Evolutionary conservation across 371 early-diverging fungal genomes (phyloP), one percentile per base, ranked within the genome.

Genomic region (Mucor mucedo): DNA sequence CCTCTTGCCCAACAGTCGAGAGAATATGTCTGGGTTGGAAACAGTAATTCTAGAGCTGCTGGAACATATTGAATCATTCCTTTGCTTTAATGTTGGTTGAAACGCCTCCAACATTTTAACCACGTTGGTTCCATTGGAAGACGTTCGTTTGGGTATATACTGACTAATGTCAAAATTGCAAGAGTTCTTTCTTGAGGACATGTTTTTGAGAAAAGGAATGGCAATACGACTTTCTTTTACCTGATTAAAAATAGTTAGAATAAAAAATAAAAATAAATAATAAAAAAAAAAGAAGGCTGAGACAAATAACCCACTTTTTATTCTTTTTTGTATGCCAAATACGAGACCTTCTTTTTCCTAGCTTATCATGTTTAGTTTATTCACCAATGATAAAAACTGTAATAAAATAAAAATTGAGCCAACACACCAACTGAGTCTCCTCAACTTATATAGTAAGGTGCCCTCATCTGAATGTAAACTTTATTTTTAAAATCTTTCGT

Each of bases 101-200:
- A 70, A 70, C 11, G 62, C 52, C 41, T 65, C 70, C 13, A 70
- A 30, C 27, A 70, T 58, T 41, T 62, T 65, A 2, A 62, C 55
- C 14, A 70, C 60, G 58, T 59, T 66, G 5, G 55, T 35, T 28
- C 62, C 70, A 49, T 41, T 66, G 16, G 70, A 70, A 45, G 66
- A 65, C 14, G 70, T 70, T 39, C 70, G 62, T 62, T 62, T 66
- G 70, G 70, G 70, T 70, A 70, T 70, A 66, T 33, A 66, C 58
- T 65, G 70, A 35, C 50, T 62, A 29, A 70, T 70, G 55, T 70
- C 62, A 39, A 70, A 62, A 39, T 55, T 49, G 8, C 30, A 40
- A 7, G 52, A 33, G 38, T 52, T 53, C 32, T 50, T 50, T 30
- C 50, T 45, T 29, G 13, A 50, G 52, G 14, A 42, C 47, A 39